These are phyloP conservation scores for Pilatotrama ljubarskyi DNA, from an alignment of 768 basidiomycete genomes.

Conservation along the genomic window DNA sequence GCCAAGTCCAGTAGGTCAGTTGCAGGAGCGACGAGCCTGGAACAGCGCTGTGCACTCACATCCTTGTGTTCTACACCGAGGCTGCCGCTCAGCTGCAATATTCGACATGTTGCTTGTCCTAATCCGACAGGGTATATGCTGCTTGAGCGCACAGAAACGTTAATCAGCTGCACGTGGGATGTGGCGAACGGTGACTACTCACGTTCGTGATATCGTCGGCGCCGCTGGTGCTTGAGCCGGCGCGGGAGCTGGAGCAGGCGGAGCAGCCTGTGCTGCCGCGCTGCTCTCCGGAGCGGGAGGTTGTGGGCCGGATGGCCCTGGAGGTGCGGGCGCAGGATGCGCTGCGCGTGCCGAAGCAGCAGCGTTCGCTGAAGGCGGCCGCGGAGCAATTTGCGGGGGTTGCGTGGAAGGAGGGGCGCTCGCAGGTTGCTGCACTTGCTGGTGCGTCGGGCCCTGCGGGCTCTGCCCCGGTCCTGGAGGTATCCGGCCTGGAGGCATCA, in stretches of 20 bases:
- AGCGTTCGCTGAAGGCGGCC: constrained; percentile 11
- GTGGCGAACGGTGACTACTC: background rate
- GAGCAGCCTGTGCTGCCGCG: background rate
- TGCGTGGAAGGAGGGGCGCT: constrained; percentile 19
- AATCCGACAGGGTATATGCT: constrained; percentile 43
- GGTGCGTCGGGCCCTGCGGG: constrained; percentile 19
- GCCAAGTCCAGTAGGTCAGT: background rate
- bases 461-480: constrained; percentile 16
- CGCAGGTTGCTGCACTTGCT: constrained; percentile 19
- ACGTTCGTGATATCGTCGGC: background rate
- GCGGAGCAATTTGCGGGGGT: constrained; percentile 23
- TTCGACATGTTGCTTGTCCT: constrained; percentile 63
- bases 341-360: background rate
- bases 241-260: background rate
- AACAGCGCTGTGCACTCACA: constrained; percentile 34
- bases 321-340: background rate
- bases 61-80: constrained; percentile 54
- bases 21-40: background rate
- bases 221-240: background rate
- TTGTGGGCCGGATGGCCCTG: background rate
- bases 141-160: background rate
- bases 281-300: background rate
- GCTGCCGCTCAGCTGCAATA: constrained; percentile 70
- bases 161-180: background rate
- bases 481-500: constrained; percentile 23